A percentile compares a stretch with the other conserved stretches of the same genome.
These are phyloP conservation scores for Russula emetica DNA, from an alignment of 768 basidiomycete species.

Conservation along the genomic window DNA sequence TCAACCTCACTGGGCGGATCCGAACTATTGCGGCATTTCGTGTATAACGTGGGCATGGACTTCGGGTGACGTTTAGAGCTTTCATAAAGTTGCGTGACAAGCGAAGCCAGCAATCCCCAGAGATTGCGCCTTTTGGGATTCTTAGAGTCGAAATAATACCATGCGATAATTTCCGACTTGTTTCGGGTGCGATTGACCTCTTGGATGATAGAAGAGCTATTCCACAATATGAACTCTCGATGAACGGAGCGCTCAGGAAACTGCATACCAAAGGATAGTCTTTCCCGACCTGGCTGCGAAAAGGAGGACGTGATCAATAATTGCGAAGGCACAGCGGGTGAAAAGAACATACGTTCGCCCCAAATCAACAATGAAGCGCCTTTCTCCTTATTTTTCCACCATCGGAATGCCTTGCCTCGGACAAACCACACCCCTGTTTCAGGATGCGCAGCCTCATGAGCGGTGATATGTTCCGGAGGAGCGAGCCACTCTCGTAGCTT, in stretches of 20 bases:
- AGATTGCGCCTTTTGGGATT: not conserved
- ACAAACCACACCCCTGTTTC: not conserved
- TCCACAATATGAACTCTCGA: not conserved
- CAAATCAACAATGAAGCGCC: constrained; percentile 2
- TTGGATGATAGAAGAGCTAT: constrained; percentile 8
- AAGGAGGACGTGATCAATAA: not conserved
- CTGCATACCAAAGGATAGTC: constrained; percentile 9
- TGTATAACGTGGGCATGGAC: not conserved
- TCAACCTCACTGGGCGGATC: not conserved
- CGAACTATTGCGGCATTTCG: not conserved
- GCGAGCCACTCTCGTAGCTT: constrained; percentile 1
- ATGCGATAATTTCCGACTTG: not conserved
- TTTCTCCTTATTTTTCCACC: not conserved
- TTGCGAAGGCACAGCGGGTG: too few relatives aligned
- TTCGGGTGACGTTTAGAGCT: not conserved
- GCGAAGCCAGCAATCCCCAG: not conserved
- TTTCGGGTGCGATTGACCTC: not conserved
- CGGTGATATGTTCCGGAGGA: not conserved
- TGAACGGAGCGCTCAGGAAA: not conserved
- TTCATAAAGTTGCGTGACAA: not conserved
- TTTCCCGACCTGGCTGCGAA: constrained; percentile 6
- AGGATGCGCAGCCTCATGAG: not conserved
- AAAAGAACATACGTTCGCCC: not conserved
- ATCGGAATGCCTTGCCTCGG: not conserved
- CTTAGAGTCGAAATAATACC: not conserved